These are phyloP conservation scores for Oldenlandia corymbosa DNA, from an alignment of 257 asterid genomes.

Conservation along the genomic window DNA sequence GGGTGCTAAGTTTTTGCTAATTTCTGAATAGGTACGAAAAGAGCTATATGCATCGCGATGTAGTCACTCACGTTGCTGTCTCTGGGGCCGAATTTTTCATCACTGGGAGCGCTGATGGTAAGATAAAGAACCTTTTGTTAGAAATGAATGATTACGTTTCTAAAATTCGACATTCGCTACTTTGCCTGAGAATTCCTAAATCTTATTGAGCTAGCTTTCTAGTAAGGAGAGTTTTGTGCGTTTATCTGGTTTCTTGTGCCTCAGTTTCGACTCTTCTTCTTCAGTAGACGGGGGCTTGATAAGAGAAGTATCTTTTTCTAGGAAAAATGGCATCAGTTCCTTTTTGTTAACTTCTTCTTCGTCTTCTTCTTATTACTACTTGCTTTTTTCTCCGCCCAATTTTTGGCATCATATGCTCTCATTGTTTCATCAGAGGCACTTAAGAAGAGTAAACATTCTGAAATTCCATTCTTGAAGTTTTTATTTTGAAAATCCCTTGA, in stretches of 20 bases:
- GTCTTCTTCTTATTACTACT: background rate
- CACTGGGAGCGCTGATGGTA: constrained; percentile 91
- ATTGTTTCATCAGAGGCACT: background rate
- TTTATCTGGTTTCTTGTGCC: background rate
- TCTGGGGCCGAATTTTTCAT: constrained; percentile 93
- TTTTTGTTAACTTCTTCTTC: background rate
- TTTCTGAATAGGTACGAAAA: constrained; percentile 74
- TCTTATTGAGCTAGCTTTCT: background rate
- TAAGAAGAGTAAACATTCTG: background rate
- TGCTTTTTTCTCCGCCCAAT: background rate
- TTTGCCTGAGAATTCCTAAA: background rate
- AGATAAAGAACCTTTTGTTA: constrained; percentile 6
- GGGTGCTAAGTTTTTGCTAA: background rate
- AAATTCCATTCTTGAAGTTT: background rate
- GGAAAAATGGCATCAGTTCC: background rate
- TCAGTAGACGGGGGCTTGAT: background rate
- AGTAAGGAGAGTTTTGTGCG: background rate
- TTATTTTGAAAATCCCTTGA: background rate
- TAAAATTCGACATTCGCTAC: background rate
- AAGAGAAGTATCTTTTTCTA: background rate
- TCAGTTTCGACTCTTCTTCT: background rate
- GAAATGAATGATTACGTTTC: background rate
- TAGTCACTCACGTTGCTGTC: constrained; percentile 94
- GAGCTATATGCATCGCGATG: constrained; percentile 98
- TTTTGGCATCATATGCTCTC: background rate